phyloP scores from a whole-genome alignment of 352 stramenopile species.

The Phytopythium delawarense region DNA sequence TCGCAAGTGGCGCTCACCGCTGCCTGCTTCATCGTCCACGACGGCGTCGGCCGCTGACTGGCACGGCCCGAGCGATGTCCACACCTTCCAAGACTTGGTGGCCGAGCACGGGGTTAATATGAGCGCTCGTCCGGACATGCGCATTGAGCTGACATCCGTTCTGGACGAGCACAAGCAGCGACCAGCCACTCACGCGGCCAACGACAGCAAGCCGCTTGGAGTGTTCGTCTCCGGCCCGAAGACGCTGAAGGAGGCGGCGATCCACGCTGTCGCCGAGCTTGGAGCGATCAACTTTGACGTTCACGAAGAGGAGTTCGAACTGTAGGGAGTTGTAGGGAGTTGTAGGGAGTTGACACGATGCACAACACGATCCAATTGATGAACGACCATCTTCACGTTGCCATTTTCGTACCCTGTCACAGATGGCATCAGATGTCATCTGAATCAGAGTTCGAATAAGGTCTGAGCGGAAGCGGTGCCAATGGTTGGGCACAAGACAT shows the following conservation, averaged over 20 bases:
- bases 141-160: not conserved
- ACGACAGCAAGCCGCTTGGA: not conserved
- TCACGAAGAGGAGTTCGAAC: not conserved
- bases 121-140: conserved; percentile 6
- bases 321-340: not conserved
- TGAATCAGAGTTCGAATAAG: not conserved
- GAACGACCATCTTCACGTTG: too few relatives aligned
- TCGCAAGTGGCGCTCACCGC: not conserved
- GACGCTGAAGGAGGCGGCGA: conserved; percentile 7
- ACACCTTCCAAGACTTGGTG: conserved; percentile 7
- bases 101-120: conserved; percentile 2
- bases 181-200: not conserved
- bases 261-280: not conserved
- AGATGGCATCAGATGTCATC: not conserved
- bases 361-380: too few relatives aligned
- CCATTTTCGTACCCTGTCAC: too few relatives aligned
- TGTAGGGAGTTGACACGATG: too few relatives aligned
- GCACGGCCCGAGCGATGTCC: conserved; percentile 1
- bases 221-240: conserved; percentile 13
- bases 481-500: conserved; percentile 2
- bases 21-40: not conserved
- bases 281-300: not conserved
- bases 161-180: not conserved
- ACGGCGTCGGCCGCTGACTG: too few relatives aligned
- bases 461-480: not conserved